A percentile compares a stretch with the other conserved stretches of the same genome.
Conservation (phyloP, 1,139 yeast genomes). For the Debaryomycetaceae sp. region DNA sequence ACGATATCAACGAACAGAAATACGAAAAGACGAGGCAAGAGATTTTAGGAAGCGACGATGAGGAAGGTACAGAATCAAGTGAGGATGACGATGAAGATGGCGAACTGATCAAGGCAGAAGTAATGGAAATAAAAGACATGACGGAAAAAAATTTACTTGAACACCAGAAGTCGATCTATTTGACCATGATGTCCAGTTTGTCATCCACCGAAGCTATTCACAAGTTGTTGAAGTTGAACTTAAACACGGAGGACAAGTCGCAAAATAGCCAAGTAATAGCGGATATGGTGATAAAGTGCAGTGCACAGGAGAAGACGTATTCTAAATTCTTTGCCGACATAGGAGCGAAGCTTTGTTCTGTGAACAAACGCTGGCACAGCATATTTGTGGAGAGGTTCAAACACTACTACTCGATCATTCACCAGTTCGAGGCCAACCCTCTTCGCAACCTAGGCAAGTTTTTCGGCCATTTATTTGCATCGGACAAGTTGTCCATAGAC, state of each 20-base stretch:
- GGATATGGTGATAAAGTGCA: slow-evolving; percentile 77
- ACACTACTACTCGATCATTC: slow-evolving; percentile 55
- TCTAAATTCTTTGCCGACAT: slow-evolving; percentile 82
- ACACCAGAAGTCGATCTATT: slow-evolving; percentile 70
- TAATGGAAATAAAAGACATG: slow-evolving; percentile 51
- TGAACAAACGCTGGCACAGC: slow-evolving; percentile 50
- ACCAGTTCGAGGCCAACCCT: slow-evolving; percentile 68
- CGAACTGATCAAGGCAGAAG: slow-evolving; percentile 11
- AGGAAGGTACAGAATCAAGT: slow-evolving; percentile 18
- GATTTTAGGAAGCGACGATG: slow-evolving; percentile 14
- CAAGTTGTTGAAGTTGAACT: slow-evolving; percentile 56
- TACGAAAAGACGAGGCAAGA: slow-evolving; percentile 20
- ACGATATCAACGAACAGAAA: slow-evolving; percentile 46
- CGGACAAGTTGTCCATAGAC: slow-evolving; percentile 54
- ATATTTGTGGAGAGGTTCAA: slow-evolving; percentile 53
- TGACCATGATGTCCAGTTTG: slow-evolving; percentile 88
- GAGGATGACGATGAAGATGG: slow-evolving; percentile 13
- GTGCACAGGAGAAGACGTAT: slow-evolving; percentile 85
- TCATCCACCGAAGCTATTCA: slow-evolving; percentile 93
- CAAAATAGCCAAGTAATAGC: slow-evolving; percentile 41
- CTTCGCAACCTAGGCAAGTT: slow-evolving; percentile 78
- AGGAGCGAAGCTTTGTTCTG: slow-evolving; percentile 61
- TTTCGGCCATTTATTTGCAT: slow-evolving; percentile 81
- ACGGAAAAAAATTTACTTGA: slow-evolving; percentile 63
- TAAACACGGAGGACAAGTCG: slow-evolving; percentile 26